phyloP scores from a whole-genome alignment of 495 filamentous ascomycete species.

The Penicillium canescens region DNA sequence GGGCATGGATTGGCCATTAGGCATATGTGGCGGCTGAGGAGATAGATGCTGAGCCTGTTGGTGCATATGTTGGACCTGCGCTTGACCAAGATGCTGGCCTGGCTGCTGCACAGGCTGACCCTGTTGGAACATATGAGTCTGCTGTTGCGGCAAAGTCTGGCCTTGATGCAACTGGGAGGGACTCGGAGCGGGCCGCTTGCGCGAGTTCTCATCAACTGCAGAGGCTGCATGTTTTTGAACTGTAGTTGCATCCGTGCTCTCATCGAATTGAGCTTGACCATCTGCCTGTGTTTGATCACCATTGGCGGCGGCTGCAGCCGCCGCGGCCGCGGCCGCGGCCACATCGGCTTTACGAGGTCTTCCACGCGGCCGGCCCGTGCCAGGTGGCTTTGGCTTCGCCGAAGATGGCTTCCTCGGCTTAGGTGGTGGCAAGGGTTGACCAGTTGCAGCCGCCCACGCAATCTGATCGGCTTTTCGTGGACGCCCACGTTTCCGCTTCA shows the following conservation, averaged over 20 bases:
- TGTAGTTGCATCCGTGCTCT: conserved; percentile 22
- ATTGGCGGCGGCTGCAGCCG: conserved; percentile 16
- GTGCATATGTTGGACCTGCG: conserved; percentile 13
- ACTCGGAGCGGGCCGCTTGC: conserved; percentile 34
- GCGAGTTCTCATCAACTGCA: conserved; percentile 30
- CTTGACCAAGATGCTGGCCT: conserved; percentile 11
- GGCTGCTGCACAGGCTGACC: conserved; percentile 10
- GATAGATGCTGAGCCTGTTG: conserved; percentile 19
- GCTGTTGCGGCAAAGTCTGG: conserved; percentile 7
- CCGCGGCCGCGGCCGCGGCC: conserved; percentile 32
- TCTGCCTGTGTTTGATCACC: conserved; percentile 10
- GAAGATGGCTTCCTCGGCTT: conserved; percentile 13
- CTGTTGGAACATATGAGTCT: conserved; percentile 8
- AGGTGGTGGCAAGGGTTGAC: conserved; percentile 26
- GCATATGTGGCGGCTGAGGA: conserved; percentile 8
- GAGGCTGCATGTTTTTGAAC: conserved; percentile 27
- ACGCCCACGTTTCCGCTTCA: conserved; percentile 41
- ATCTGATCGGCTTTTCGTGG: conserved; percentile 41
- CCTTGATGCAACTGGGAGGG: conserved; percentile 24
- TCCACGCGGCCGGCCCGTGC: conserved; percentile 40
- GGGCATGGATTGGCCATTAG: conserved; percentile 10
- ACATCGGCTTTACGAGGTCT: conserved; percentile 42
- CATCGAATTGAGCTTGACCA: conserved; percentile 1
- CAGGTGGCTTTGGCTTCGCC: conserved; percentile 30
- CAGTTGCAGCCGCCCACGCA: conserved; percentile 25